A percentile compares a stretch with the other conserved stretches of the same genome.
Evolutionary conservation across 2,329 filamentous ascomycete species (phyloP).

Genomic region (Epichloe elymi): DNA sequence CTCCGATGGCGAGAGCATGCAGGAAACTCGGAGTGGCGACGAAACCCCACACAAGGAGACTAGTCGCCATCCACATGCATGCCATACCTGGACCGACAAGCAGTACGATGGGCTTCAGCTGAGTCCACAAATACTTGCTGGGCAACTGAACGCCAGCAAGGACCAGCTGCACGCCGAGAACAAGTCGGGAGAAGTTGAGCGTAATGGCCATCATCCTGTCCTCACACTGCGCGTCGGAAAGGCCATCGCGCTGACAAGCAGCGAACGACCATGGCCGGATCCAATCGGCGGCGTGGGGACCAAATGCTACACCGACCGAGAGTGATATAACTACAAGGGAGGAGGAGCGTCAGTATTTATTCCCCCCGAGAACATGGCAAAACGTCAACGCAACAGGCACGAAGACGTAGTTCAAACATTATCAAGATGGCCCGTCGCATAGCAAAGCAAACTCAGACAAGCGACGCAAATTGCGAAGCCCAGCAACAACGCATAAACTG

Average conservation of each 20-base stretch:
- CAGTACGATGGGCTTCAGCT: slow-evolving; percentile 65
- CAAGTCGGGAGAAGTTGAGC: slow-evolving; percentile 72
- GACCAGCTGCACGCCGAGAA: slow-evolving; percentile 81
- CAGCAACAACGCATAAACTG: too few relatives aligned
- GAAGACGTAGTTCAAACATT: too few relatives aligned
- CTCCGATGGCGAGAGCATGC: slow-evolving; percentile 66
- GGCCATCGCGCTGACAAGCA: slow-evolving; percentile 14
- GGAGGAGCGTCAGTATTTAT: background rate
- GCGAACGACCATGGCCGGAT: slow-evolving; percentile 68
- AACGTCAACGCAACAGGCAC: too few relatives aligned
- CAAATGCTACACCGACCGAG: slow-evolving; percentile 64
- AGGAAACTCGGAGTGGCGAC: slow-evolving; percentile 60
- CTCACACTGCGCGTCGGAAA: slow-evolving; percentile 19
- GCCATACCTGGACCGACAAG: slow-evolving; percentile 77
- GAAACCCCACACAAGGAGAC: slow-evolving; percentile 63
- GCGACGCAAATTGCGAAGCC: too few relatives aligned
- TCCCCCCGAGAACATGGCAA: too few relatives aligned
- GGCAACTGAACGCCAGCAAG: slow-evolving; percentile 81
- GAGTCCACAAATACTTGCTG: slow-evolving; percentile 61
- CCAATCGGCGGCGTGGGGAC: slow-evolving; percentile 63
- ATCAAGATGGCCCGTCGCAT: too few relatives aligned
- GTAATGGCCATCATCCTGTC: slow-evolving; percentile 58
- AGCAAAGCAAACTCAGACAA: too few relatives aligned
- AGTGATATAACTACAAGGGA: slow-evolving; percentile 56
- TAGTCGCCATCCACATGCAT: slow-evolving; percentile 76